Evolutionary conservation across 768 basidiomycete genomes (phyloP), one percentile per base, ranked within the genome.

Genomic region (Boletus reticuloceps): DNA sequence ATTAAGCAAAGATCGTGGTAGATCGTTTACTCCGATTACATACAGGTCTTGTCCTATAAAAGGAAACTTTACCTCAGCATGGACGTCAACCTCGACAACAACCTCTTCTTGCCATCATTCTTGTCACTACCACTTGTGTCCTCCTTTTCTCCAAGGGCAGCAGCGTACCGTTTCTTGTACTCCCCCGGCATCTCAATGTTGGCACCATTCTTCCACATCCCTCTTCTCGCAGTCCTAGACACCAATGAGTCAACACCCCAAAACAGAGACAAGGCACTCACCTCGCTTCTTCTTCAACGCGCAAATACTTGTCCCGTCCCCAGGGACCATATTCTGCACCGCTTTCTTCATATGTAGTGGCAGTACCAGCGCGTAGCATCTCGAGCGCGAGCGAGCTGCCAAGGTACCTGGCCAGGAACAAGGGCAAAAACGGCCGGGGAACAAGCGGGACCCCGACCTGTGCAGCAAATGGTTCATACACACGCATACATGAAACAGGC

Each of bases 351-450:
- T 96, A 97, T 0, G 82, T 85, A 0, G 81, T 81, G 0, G 75
- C 94, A 76, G 85, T 87, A 5, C 94, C 94, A 0, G 85, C 82
- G 20, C 79, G 80, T 2, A 96, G 72, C 92, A 96, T 94, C 60
- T 91, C 84, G 4, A 82, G 72, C 3, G 84, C 78, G 19, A 88
- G 73, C 60, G 75, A 75, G 58, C 74, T 81, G 0, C 81, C 82
- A 29, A 44, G 16, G 11, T 54, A 58, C 7, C 69, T 71, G 20
- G 68, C 68, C 32, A 85, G 63, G 43, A 74, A 74, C 12, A 74
- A 72, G 0, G 85, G 88, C 9, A 88, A 68, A 6, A 88, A 65
- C 0, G 36, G 77, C 66, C 8, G 82, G 79, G n/a, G 79, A 64
- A 27, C 81, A 65, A 58, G 82, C 72, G 5, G 88, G 11, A 85